phyloP scores from a whole-genome alignment of 2,329 filamentous ascomycete genomes.

The Curvularia spicifera region DNA sequence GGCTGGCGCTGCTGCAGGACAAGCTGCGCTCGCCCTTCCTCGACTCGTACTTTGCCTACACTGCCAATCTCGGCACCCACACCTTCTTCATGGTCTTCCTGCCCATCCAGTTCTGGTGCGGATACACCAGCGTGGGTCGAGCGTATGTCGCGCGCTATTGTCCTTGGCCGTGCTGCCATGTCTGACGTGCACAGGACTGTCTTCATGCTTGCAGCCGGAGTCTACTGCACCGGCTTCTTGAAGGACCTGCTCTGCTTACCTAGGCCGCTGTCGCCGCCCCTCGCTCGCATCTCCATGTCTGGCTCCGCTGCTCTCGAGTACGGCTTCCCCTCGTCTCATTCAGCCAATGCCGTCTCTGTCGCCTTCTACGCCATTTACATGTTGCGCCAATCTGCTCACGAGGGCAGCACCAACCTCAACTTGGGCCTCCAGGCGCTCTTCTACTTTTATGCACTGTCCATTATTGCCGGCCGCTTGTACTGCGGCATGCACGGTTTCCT shows the following conservation, averaged over 20 bases:
- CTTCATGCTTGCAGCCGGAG: conserved; percentile 70
- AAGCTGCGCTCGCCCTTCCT: conserved; percentile 80
- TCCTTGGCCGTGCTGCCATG: conserved; percentile 11
- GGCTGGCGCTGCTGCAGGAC: conserved; percentile 85
- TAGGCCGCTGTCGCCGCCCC: conserved; percentile 85
- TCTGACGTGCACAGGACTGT: conserved; percentile 46
- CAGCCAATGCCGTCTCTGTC: conserved; percentile 94
- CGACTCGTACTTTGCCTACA: conserved; percentile 96
- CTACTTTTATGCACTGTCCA: conserved; percentile 87
- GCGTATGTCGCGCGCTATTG: conserved; percentile 65
- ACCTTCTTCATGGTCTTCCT: conserved; percentile 98
- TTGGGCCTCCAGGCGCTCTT: conserved; percentile 70
- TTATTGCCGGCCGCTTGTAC: conserved; percentile 89
- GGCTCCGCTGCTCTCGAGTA: conserved; percentile 94
- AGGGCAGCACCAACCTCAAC: conserved; percentile 65
- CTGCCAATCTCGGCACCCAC: conserved; percentile 94
- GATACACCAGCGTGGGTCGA: conserved; percentile 82
- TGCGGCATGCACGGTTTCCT: conserved; percentile 99
- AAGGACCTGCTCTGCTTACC: conserved; percentile 95
- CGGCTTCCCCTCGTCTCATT: conserved; percentile 96
- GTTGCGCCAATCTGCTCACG: conserved; percentile 69
- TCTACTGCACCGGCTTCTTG: conserved; percentile 79
- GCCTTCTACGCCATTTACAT: conserved; percentile 81
- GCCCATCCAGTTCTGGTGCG: conserved; percentile 96
- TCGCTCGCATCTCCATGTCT: conserved; percentile 96